Base-by-base conservation (phyloP, 2,329 filamentous ascomycete species). In the Arthrinium phaeospermum region DNA sequence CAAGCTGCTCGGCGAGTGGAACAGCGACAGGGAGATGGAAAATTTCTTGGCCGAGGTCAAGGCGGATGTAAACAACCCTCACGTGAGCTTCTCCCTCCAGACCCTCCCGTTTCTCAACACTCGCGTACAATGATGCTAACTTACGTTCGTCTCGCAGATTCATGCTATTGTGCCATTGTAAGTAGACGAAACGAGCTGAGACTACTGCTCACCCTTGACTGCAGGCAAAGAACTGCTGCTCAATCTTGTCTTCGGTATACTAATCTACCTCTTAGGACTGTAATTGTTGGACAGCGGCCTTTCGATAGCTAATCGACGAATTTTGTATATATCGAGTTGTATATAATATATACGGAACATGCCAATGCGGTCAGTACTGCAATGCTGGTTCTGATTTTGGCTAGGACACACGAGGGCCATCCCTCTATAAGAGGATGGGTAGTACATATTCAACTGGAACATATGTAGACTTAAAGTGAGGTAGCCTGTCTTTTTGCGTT, bases 1-100 rank as follows among this genome's bases (percentile, higher is more conserved):
- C 67, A 30, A 72, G 27, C 70, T 74, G 80, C 79, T 82, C 81
- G 77, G 77, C 61, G 72, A 72, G 24, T 68, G 61, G 30, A 37
- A 19, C 22, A 71, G 61, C 53, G 71, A 69, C 34, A 75, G 67
- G 64, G 73, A 73, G 61, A 73, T 76, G 22, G 71, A 73, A 24
- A 51, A 41, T 14, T 72, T 76, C 19, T 41, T 75, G 30, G 71
- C 51, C 6, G 47, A 69, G 53, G 74, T 72, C 37, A 75, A 72
- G 69, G 71, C 69, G 12, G 75, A 76, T 22, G 45, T 76, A 6
- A 71, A 74, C 61, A 72, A 75, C 61, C 69, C 71, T 37, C 19
- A 41, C 49, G 75, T 76, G 67, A 69, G 57, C 10, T 22, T 12
- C 22, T 51, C 6, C 30, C 3, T 30, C 37, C 34, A 4, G 7